Conservation (phyloP, 345 rosid species). For the Clarkia xantiana region DNA sequence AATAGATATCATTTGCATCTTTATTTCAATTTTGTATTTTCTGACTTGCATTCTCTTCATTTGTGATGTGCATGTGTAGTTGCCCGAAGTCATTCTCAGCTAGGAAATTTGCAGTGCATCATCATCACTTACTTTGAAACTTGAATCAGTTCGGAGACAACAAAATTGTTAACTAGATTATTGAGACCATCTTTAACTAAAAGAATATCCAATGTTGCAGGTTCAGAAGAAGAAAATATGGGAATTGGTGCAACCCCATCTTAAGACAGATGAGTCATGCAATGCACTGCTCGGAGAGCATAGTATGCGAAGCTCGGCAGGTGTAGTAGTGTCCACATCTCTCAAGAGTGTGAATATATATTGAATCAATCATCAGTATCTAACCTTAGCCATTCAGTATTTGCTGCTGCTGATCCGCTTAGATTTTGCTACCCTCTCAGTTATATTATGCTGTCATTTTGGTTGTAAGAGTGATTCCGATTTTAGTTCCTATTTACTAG, state of each 20-base stretch:
- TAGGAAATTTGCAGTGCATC: too few relatives aligned
- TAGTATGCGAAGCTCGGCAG: slow-evolving; percentile 57
- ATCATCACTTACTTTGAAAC: too few relatives aligned
- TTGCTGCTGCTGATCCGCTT: not conserved
- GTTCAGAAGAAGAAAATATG: slow-evolving; percentile 85
- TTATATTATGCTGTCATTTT: too few relatives aligned
- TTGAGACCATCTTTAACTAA: too few relatives aligned
- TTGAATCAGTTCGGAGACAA: too few relatives aligned
- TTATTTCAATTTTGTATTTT: not conserved
- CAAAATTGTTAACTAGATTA: too few relatives aligned
- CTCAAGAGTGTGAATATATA: slow-evolving; percentile 60
- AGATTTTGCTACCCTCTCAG: not conserved
- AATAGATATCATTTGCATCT: not conserved
- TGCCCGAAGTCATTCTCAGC: too few relatives aligned
- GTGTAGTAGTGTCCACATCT: slow-evolving; percentile 38
- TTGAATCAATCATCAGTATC: slow-evolving; percentile 20
- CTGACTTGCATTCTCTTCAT: too few relatives aligned
- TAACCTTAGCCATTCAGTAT: not conserved
- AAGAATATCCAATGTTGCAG: slow-evolving; percentile 16
- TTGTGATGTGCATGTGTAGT: too few relatives aligned
- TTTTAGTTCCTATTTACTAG: too few relatives aligned
- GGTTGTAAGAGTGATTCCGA: too few relatives aligned
- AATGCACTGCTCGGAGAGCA: slow-evolving; percentile 42
- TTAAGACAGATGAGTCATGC: slow-evolving; percentile 54
- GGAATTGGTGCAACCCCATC: slow-evolving; percentile 78